Conservation (phyloP, 495 filamentous ascomycete genomes). For the Filosporella fistucella region DNA sequence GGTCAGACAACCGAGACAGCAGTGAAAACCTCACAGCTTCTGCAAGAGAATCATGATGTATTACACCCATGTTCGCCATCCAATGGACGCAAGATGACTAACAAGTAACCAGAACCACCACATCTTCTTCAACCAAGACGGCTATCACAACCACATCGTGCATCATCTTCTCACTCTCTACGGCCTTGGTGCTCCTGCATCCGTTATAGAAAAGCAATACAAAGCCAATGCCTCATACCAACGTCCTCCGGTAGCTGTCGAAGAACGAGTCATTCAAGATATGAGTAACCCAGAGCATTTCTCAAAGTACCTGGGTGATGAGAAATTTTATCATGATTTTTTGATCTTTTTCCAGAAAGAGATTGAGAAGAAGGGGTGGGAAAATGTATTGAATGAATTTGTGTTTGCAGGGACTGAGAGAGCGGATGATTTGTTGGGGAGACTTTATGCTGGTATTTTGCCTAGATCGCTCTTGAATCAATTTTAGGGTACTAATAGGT, state of each 20-base stretch:
- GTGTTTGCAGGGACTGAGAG: conserved; percentile 57
- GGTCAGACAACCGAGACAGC: conserved; percentile 54
- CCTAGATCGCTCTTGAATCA: not conserved
- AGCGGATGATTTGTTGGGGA: conserved; percentile 56
- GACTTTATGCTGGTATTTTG: conserved; percentile 35
- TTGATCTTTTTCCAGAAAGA: conserved; percentile 68
- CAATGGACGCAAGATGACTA: not conserved
- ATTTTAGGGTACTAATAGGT: conserved; percentile 12
- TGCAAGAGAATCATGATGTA: conserved; percentile 69
- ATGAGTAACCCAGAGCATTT: conserved; percentile 49
- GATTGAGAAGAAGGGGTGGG: conserved; percentile 57
- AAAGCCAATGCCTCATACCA: conserved; percentile 59
- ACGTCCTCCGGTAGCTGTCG: conserved; percentile 33
- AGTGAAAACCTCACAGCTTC: conserved; percentile 52
- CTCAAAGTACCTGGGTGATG: conserved; percentile 39
- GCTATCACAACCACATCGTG: conserved; percentile 68
- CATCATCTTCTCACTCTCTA: conserved; percentile 75
- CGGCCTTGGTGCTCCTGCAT: conserved; percentile 61
- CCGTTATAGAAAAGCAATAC: conserved; percentile 53
- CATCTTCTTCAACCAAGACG: conserved; percentile 67
- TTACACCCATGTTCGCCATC: not conserved
- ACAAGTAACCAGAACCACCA: conserved; percentile 50
- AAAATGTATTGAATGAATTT: conserved; percentile 55
- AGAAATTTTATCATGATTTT: conserved; percentile 38
- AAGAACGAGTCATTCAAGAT: conserved; percentile 41